Evolutionary conservation across 768 basidiomycete genomes (phyloP), one percentile per base, ranked within the genome.

Genomic region (Candolleomyces eurysporus): DNA sequence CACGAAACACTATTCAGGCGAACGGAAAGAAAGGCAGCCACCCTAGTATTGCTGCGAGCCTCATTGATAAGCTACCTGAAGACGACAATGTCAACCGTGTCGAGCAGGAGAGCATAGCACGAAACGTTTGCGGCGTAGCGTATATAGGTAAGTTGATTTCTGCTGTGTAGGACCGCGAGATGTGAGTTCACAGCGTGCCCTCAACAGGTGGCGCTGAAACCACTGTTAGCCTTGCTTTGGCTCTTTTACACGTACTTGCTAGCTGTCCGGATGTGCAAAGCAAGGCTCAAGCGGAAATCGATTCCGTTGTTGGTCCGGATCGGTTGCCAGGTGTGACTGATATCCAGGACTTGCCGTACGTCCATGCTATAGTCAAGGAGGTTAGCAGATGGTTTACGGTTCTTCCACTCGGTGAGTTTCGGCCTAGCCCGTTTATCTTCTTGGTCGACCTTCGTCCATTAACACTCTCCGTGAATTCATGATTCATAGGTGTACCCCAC

Each of bases 131-230:
- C 9, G 68, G 61, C n/a, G 67, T 64, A 22, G 64, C 68, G 58
- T 65, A 71, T 30, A 57, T 68, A 50, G 71, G 71, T 70, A 55
- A 11, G 65, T 54, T 21, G 16, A 48, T 8, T 16, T 26, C n/a
- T 17, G 53, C 58, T 14, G 59, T 49, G 10, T 48, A 4, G 30
- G 8, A 52, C 40, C 48, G 50, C 61, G 31, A 43, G 50, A 19
- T 48, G 11, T 48, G 17, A 51, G 21, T 21, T 32, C 19, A 39
- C 54, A 4, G 26, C 17, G 49, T 13, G 14, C 19, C 40, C 22
- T 21, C 51, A 2, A 36, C 11, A 68, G 70, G 68, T 16, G 73
- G 72, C 10, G 67, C 68, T 19, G 76, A 78, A 58, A 75, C 74
- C 3, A 50, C 60, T 22, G 32, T 26, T 17, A 56, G 32, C 17